Base-by-base conservation (phyloP, 805 yeast genomes). In the Cyberlindnera maclurae region DNA sequence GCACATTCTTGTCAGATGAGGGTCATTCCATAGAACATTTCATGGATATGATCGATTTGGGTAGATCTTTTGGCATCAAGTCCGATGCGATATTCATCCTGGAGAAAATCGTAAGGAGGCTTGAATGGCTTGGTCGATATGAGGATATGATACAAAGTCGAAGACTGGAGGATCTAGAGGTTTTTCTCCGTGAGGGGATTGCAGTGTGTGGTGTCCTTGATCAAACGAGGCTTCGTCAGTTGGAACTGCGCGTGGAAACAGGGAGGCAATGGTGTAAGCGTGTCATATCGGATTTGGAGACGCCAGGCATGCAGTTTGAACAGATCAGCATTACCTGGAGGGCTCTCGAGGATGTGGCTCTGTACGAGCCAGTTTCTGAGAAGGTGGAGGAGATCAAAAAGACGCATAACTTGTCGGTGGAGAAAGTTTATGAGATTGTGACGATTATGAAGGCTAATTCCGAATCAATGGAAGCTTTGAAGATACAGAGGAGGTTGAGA, bases 21-120 rank as follows among this genome's bases (percentile, higher is more conserved):
- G 49, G 42, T 12, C 65, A 62, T 15, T 30, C 51, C 0, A 37
- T 64, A 7, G 65, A 63, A 12, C 82, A 79, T 18, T 66, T 76
- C 36, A 59, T 65, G 28, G 77, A 73, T 30, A 55, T 81, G 54
- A 70, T 79, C 17, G 70, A 67, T 32, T 55, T 75, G 28, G 90
- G 89, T 2, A 64, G 67, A 40, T 67, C 78, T 3, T 73, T 80
- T 51, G 83, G 83, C 4, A 56, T 83, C 29, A 67, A 64, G 5
- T 54, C 82, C 12, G 71, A 75, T 3, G 69, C 79, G 5, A 53
- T 65, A 11, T 66, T 65, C 17, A 40, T 62, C 15, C 55, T 73
- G 34, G 67, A 64, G 34, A 56, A 60, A 26, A 51, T 70, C 4
- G 56, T 65, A 10, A 47, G 59, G 24, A 61, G 69, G 41, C 48